Percentiles rank a stretch among this genome's conserved stretches.
Evolutionary conservation across 2,329 filamentous ascomycete species (phyloP).

Genomic region (Sarocladiaceae sp.): DNA sequence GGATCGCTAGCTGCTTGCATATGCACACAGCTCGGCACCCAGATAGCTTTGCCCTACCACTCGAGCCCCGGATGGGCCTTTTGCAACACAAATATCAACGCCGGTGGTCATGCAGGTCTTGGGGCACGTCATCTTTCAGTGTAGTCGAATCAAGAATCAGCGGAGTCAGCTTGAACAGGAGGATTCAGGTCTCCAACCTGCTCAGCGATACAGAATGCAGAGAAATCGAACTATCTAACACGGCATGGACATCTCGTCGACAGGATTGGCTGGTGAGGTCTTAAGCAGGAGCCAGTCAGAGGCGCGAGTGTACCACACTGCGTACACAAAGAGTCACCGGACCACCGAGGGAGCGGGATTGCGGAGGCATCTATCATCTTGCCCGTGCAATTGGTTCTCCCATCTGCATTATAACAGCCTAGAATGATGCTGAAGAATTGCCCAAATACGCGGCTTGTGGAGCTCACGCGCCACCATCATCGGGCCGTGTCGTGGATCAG

Average conservation of each 20-base stretch:
- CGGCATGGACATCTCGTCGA: background rate
- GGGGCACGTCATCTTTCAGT: background rate
- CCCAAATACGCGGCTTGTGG: background rate
- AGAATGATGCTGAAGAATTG: background rate
- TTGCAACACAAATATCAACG: background rate
- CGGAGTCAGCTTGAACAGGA: background rate
- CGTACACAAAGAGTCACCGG: background rate
- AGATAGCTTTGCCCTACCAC: background rate
- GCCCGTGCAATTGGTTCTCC: too few species aligned
- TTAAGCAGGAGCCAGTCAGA: background rate
- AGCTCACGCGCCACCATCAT: slow-evolving; percentile 8
- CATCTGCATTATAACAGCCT: too few species aligned
- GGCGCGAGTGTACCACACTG: slow-evolving; percentile 4
- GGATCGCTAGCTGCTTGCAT: background rate
- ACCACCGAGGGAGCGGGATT: background rate
- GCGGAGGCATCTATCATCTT: too few species aligned
- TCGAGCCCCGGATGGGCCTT: background rate
- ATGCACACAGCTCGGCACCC: background rate
- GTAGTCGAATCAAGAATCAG: background rate
- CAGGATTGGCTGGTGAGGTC: background rate
- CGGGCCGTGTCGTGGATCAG: slow-evolving; percentile 6
- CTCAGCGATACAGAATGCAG: background rate
- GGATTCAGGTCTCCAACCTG: background rate
- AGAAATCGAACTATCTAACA: background rate
- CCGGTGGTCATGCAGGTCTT: background rate